These are phyloP conservation scores for Fusarium nelsonii DNA, from an alignment of 2,329 filamentous ascomycete genomes.

Conservation along the genomic window DNA sequence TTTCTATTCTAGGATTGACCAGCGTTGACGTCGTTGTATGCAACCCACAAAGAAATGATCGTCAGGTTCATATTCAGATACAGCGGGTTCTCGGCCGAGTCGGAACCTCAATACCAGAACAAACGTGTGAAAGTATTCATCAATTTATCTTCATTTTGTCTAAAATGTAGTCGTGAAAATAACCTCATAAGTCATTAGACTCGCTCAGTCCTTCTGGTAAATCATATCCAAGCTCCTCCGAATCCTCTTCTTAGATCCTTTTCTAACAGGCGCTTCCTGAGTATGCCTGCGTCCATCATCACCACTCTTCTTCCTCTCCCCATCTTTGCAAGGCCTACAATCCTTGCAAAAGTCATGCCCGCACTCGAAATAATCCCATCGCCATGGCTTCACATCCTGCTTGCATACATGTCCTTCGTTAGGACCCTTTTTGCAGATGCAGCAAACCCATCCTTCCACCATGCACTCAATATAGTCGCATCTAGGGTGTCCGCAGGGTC, in stretches of 20 bases:
- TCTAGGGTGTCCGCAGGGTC: constrained; percentile 13
- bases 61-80: constrained; percentile 8
- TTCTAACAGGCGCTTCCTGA: neutral
- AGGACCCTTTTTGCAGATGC: constrained; percentile 38
- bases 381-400: constrained; percentile 31
- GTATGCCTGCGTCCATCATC: neutral
- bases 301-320: neutral
- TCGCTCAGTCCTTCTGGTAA: neutral
- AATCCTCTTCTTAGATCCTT: constrained; percentile 48
- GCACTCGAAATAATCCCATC: constrained; percentile 31
- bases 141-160: neutral
- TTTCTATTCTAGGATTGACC: constrained; percentile 3
- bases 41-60: constrained; percentile 15
- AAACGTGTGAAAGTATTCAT: neutral
- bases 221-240: constrained; percentile 16
- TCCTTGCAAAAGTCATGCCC: constrained; percentile 24
- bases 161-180: too few relatives aligned
- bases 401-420: constrained; percentile 29
- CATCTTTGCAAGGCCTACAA: constrained; percentile 27
- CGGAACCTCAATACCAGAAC: neutral
- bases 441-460: constrained; percentile 40
- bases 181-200: neutral
- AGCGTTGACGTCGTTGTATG: neutral
- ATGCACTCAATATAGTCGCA: constrained; percentile 37
- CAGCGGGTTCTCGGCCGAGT: constrained; percentile 40